Evolutionary conservation across 352 stramenopile species (phyloP).

Genomic region (Aphanomyces invadans): DNA sequence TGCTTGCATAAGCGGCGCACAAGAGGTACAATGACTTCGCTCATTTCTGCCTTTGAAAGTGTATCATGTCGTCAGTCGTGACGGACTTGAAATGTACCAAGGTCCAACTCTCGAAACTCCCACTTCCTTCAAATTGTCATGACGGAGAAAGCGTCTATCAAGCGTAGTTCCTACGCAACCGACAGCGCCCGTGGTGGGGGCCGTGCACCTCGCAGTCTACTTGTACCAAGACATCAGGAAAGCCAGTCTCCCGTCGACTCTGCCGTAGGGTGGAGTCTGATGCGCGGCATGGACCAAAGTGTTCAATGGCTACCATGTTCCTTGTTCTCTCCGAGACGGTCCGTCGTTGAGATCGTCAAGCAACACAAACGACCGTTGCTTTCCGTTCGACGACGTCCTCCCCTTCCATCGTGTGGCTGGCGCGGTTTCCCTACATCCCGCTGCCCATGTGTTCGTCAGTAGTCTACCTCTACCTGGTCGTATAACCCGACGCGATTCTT

Average conservation of each 20-base stretch:
- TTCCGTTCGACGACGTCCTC: conserved; percentile 58
- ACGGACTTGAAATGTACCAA: conserved; percentile 1
- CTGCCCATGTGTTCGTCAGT: conserved; percentile 6
- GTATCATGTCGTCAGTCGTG: conserved; percentile 24
- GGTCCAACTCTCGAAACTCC: background rate
- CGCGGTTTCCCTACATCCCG: conserved; percentile 53
- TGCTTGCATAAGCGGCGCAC: conserved; percentile 39
- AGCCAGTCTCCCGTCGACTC: conserved; percentile 36
- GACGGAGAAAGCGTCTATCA: conserved; percentile 26
- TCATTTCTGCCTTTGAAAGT: conserved; percentile 41
- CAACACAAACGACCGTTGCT: conserved; percentile 35
- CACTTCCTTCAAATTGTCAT: background rate
- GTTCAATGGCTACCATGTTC: conserved; percentile 56
- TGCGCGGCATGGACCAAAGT: conserved; percentile 61
- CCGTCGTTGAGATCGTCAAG: conserved; percentile 49
- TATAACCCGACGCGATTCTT: conserved; percentile 18
- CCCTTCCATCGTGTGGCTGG: conserved; percentile 73
- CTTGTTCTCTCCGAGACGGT: conserved; percentile 68
- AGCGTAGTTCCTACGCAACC: conserved; percentile 42
- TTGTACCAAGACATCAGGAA: conserved; percentile 43
- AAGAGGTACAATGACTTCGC: conserved; percentile 44
- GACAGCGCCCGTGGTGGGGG: conserved; percentile 45
- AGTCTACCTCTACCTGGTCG: background rate
- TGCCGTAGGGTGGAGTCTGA: conserved; percentile 44
- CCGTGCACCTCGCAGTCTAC: conserved; percentile 39